Base-by-base conservation (phyloP, 805 yeast genomes). In the Nakazawaea populi region DNA sequence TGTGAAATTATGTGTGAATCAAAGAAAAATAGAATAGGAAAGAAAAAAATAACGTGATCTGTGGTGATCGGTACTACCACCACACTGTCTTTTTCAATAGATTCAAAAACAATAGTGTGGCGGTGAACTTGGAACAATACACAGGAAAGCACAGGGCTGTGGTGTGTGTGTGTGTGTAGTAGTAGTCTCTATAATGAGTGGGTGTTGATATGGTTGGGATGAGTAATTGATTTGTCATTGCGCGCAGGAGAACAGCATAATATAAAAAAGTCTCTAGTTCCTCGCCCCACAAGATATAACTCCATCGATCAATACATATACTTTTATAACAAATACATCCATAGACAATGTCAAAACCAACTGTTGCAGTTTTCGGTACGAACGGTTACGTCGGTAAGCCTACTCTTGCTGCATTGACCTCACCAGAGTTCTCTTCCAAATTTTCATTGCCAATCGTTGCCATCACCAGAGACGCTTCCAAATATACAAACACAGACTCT, bases 381-480 rank as follows among this genome's bases (percentile, higher is more conserved):
- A 67, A 72, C 54, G 87, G 89, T 29, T 54, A 63, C 55, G 63
- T 83, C 40, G 86, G 83, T 42, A 64, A 67, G 54, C 77, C 80
- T 42, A 63, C 71, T 37, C 51, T 79, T 18, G 67, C 65, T 1
- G 80, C 82, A 7, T 63, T 82, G 44, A 57, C 73, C 14, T 67
- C 75, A 2, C 60, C 73, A 24, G 57, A 63, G 5, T 79, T 80
- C 58, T 60, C 68, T 24, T 64, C 64, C 51, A 75, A 76, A 54
- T 63, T 70, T 55, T 46, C 65, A 1, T 67, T 69, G 38, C 87
- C 88, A 31, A 63, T 83, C 51, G 72, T 71, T 54, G 80, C 77
- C 0, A 55, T 82, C 50, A 72, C 85, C 34, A 68, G 82, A 58
- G 71, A 72, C 54, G 59, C 67, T 4, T 61, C 71, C 8, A 69